Evolutionary conservation across 371 early-diverging fungal genomes (phyloP), one percentile per base, ranked within the genome.

Genomic region (Lichtheimia corymbifera): DNA sequence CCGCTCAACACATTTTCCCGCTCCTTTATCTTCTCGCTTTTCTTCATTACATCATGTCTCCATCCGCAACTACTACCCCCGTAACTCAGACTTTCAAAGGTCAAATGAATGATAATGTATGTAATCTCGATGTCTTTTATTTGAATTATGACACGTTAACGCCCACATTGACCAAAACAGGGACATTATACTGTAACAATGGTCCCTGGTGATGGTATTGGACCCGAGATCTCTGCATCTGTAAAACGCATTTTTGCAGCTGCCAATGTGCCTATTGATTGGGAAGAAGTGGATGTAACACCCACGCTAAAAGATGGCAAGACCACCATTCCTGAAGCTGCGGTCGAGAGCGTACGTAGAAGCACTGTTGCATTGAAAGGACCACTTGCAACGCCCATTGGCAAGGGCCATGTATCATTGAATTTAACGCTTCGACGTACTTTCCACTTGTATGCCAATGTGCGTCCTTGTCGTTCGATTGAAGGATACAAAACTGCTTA

Each of bases 141-240:
- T 35, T 11, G 11, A 35, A 11, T 35, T 6, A 9, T 35, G 35
- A 2, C 11, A 35, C 11, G 35, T 35, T 35, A 35, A 35, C 28
- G 4, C 28, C 4, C 28, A 28, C 28, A 6, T 9, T 2, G 2
- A 35, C 35, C 5, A 35, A 35, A 35, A 35, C 35, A 88, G 89
- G 89, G 89, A 59, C 87, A 87, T 76, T 88, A 90, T 80, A 81
- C 82, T 45, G 97, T 97, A 59, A 96, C 97, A 58, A 79, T 98
- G 61, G 97, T 98, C 67, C 97, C 99, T 41, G 99, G 99, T 67
- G 97, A 98, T 77, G 99, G 99, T 62, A 98, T 98, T 67, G 99
- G 99, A 56, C 99, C 99, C 49, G 99, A 98, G 83, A 98, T 98
- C 63, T 93, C 97, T 50, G 74, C 84, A 55, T 91, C 94, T 11